Percentiles rank a stretch among this genome's conserved stretches.
phyloP scores from a whole-genome alignment of 2,329 filamentous ascomycete species.

The Aphanocladium album region DNA sequence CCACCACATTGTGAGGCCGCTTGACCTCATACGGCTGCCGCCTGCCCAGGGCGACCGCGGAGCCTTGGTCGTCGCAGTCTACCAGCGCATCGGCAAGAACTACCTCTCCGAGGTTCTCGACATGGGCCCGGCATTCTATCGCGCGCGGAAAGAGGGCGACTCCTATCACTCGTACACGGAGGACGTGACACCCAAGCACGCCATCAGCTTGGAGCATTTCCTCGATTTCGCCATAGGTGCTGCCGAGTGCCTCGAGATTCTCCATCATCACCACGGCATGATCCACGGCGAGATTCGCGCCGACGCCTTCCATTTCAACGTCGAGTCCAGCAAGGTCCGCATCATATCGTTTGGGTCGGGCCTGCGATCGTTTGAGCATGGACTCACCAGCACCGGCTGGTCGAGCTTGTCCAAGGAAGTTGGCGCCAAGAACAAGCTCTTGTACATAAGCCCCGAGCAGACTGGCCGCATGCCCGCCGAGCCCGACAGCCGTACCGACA shows the following conservation, averaged over 20 bases:
- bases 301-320: constrained; percentile 85
- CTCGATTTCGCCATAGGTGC: constrained; percentile 89
- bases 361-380: constrained; percentile 82
- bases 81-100: constrained; percentile 72
- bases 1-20: constrained; percentile 71
- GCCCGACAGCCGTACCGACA: constrained; percentile 86
- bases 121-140: constrained; percentile 71
- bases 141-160: constrained; percentile 48
- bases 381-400: constrained; percentile 82
- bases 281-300: constrained; percentile 88
- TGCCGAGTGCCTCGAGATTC: constrained; percentile 75
- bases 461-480: constrained; percentile 90
- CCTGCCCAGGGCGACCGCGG: constrained; percentile 63
- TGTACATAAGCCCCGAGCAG: constrained; percentile 92
- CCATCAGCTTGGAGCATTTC: constrained; percentile 69
- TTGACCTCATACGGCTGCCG: constrained; percentile 72
- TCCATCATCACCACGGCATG: constrained; percentile 83
- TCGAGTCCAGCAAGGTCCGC: constrained; percentile 65
- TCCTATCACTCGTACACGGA: constrained; percentile 41
- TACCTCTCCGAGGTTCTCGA: constrained; percentile 66
- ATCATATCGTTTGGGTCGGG: constrained; percentile 84
- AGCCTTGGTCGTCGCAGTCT: constrained; percentile 73
- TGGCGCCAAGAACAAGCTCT: constrained; percentile 81
- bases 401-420: constrained; percentile 74
- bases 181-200: constrained; percentile 46